Evolutionary conservation across 208 protist species (phyloP), one percentile per base, ranked within the genome.

Genomic region (Chromosphaera perkinsii): DNA sequence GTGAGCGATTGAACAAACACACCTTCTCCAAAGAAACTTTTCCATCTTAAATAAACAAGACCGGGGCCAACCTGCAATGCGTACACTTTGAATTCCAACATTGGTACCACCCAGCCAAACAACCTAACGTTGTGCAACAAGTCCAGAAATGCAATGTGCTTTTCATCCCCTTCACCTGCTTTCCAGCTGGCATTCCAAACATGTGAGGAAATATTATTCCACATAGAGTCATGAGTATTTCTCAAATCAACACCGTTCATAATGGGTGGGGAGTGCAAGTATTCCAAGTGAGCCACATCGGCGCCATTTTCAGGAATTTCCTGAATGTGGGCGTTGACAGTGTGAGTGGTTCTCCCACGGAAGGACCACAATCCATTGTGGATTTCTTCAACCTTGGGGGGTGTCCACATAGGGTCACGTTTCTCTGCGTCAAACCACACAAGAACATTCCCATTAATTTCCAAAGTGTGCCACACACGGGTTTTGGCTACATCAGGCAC

Each of bases 41-140:
- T 9, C 39, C 55, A 72, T 32, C 48, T 20, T 29, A 76, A 56
- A 14, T 51, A 39, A 29, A 76, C 69, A 56, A 76, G 29, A 24
- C 48, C 66, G 20, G 73, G 73, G 26, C 73, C 73, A n/a, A 57
- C 32, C 57, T 77, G 73, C 10, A 9, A 31, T 4, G 24, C 55
- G 9, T 32, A 9, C 24, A 61, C 55, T 17, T 45, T 7, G 7
- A 61, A 17, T 22, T 61, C 27, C 7, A 37, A 17, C 7, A 40
- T 10, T 17, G 20, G 10, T 22, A 61, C 32, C 33, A 20, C 7
- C 12, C 17, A 22, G 24, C 55, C 55, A 3, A 27, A 61, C 4
- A 61, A 9, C 9, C 7, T 37, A 22, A 61, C 29, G 43, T n/a
- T 32, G 43, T 54, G 33, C 32, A 67, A 27, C 47, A 43, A n/a